Conservation (phyloP, 1,139 yeast genomes). For the Saccharomyces hybrid region DNA sequence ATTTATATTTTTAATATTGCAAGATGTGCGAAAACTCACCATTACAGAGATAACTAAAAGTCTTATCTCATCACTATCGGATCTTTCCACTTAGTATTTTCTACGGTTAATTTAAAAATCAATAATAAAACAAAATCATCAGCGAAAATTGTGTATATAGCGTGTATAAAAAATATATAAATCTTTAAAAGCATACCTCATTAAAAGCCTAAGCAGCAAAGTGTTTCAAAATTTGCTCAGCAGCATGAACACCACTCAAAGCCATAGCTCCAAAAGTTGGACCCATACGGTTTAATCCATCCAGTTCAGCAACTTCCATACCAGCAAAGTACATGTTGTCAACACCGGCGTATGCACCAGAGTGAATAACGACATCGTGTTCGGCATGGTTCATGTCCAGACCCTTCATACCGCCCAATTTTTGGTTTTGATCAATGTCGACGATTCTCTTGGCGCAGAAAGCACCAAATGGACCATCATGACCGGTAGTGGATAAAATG, state of each 20-base stretch:
- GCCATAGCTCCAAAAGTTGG: conserved; percentile 83
- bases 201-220: conserved; percentile 9
- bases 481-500: conserved; percentile 68
- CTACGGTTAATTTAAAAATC: too few relatives aligned
- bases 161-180: not conserved
- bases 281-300: conserved; percentile 76
- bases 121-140: not conserved
- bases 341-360: conserved; percentile 50
- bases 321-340: conserved; percentile 73
- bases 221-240: conserved; percentile 39
- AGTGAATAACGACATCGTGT: conserved; percentile 65
- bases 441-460: conserved; percentile 39
- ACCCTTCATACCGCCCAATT: conserved; percentile 69
- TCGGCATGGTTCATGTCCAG: conserved; percentile 74
- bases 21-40: not conserved
- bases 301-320: conserved; percentile 74
- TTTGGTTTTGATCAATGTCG: conserved; percentile 37
- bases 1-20: too few relatives aligned
- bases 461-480: conserved; percentile 84
- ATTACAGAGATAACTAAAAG: not conserved
- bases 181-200: not conserved
- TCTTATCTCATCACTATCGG: not conserved
- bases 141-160: not conserved
- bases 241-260: conserved; percentile 69
- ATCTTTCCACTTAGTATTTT: too few relatives aligned